A percentile compares a stretch with the other conserved stretches of the same genome.
phyloP scores from a whole-genome alignment of 768 basidiomycete genomes.

The Cystofilobasidium capitatum region DNA sequence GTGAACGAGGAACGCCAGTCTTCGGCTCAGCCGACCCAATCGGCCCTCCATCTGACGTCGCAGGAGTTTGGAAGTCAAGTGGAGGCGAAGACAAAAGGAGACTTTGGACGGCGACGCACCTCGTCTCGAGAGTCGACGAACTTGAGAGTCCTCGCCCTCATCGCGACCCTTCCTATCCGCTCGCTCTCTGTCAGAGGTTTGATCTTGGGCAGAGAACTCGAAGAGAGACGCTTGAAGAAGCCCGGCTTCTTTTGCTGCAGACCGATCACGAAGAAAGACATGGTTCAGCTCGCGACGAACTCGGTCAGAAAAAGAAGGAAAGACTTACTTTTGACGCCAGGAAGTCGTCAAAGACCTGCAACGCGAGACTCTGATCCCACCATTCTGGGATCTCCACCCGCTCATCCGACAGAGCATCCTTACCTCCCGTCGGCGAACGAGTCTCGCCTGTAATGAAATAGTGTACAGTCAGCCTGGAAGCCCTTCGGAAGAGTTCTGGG shows the following conservation, averaged over 20 bases:
- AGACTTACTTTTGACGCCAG: constrained; percentile 64
- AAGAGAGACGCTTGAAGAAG: constrained; percentile 70
- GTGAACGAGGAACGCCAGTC: constrained; percentile 85
- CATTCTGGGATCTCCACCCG: constrained; percentile 82
- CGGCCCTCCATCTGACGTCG: constrained; percentile 8
- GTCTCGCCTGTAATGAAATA: constrained; percentile 85
- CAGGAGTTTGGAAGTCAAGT: background rate
- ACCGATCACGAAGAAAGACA: constrained; percentile 2
- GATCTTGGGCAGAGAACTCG: constrained; percentile 59
- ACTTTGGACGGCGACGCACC: background rate
- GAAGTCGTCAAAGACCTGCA: constrained; percentile 79
- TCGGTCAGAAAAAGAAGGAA: background rate
- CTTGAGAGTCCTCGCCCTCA: constrained; percentile 85
- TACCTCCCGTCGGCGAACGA: constrained; percentile 68
- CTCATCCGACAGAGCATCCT: constrained; percentile 73
- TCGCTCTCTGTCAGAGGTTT: constrained; percentile 67
- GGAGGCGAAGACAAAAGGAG: background rate
- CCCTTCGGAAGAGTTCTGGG: constrained; percentile 74
- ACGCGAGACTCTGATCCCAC: constrained; percentile 88
- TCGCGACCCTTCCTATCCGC: constrained; percentile 73
- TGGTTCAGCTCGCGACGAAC: constrained; percentile 4
- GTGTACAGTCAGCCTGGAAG: constrained; percentile 85
- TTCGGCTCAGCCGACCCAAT: constrained; percentile 72
- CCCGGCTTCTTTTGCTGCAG: constrained; percentile 76
- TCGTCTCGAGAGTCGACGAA: constrained; percentile 91